These are phyloP conservation scores for Sisymbrium irio DNA, from an alignment of 345 rosid genomes.

Conservation along the genomic window DNA sequence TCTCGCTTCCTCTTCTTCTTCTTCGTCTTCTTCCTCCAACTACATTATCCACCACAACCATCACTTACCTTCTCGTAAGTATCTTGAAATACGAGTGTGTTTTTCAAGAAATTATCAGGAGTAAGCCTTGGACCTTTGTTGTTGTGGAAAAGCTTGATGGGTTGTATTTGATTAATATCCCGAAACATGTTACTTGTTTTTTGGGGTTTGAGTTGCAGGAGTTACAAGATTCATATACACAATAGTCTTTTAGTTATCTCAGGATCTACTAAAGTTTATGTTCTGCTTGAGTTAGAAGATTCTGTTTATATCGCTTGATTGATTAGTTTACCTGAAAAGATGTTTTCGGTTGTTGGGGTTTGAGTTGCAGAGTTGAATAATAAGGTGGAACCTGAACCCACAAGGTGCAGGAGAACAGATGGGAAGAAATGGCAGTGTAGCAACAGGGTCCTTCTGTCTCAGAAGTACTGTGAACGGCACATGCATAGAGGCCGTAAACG, in stretches of 20 bases:
- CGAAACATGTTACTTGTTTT: background rate
- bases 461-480: conserved; percentile 71
- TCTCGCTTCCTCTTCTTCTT: conserved; percentile 32
- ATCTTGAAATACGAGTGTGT: background rate
- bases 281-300: background rate
- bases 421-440: conserved; percentile 85
- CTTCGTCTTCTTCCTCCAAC: conserved; percentile 12
- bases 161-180: background rate
- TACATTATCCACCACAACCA: background rate
- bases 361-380: conserved; percentile 42
- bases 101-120: background rate
- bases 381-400: conserved; percentile 48
- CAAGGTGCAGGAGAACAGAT: conserved; percentile 78
- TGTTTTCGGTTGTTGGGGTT: conserved; percentile 12
- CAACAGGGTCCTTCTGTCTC: conserved; percentile 42
- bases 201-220: background rate
- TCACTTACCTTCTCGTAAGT: conserved; percentile 29
- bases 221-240: background rate
- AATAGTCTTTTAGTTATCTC: background rate
- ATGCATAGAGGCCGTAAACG: conserved; percentile 70
- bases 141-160: background rate
- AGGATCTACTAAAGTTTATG: background rate
- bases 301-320: background rate
- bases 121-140: background rate
- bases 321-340: background rate